These are phyloP conservation scores for Sporothrix variecibatus DNA, from an alignment of 2,329 filamentous ascomycete species.

Conservation along the genomic window DNA sequence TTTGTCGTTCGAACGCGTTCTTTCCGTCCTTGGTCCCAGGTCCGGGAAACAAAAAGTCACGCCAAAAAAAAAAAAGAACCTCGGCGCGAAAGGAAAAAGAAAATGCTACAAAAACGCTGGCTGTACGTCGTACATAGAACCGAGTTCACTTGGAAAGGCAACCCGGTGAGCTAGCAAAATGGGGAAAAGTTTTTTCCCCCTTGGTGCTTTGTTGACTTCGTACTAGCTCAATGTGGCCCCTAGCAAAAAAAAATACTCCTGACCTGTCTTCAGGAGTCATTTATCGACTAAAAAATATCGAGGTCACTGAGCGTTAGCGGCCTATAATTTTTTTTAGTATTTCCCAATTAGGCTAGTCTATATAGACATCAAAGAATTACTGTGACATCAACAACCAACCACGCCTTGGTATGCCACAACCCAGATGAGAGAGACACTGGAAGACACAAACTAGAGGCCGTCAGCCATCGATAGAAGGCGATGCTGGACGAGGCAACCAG, in stretches of 20 bases:
- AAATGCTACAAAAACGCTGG: neutral
- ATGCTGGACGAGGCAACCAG: neutral
- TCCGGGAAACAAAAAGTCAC: neutral
- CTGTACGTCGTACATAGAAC: too few relatives aligned
- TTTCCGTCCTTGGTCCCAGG: neutral
- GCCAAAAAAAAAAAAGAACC: constrained; percentile 11
- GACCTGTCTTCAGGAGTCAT: neutral
- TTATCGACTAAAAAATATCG: neutral
- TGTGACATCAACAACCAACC: neutral
- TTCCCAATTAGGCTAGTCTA: constrained; percentile 3
- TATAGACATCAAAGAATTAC: neutral
- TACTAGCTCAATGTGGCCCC: constrained; percentile 5
- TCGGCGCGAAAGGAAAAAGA: neutral
- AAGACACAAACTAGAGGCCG: neutral
- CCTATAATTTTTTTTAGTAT: neutral
- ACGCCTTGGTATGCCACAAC: neutral
- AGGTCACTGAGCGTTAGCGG: neutral
- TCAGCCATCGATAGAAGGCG: neutral
- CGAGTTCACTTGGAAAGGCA: neutral
- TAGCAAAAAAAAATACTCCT: neutral
- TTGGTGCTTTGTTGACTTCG: neutral
- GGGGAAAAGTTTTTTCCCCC: neutral
- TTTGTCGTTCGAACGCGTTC: neutral
- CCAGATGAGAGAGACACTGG: neutral
- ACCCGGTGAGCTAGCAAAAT: neutral